Percentiles rank a stretch among this genome's conserved stretches.
Evolutionary conservation across 129 eudicot species (phyloP).

Genomic region (Logfia minima): DNA sequence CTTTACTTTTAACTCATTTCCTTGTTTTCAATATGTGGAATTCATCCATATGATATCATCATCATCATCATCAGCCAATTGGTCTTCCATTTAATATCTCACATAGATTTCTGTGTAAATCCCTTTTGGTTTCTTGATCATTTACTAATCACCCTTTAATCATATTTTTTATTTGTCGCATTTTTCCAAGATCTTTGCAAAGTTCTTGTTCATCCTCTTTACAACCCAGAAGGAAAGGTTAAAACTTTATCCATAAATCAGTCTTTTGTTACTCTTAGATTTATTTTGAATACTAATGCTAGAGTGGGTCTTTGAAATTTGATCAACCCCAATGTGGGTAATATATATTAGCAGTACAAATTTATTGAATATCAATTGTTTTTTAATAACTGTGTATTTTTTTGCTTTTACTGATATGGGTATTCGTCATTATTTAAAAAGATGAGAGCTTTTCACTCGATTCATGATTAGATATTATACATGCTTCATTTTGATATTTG

Average conservation of each 20-base stretch:
- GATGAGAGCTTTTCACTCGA: not conserved
- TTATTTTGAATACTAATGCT: slow-evolving; percentile 14
- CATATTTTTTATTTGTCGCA: not conserved
- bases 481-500: not conserved
- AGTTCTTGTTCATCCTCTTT: slow-evolving; percentile 19
- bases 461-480: not conserved
- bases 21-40: slow-evolving; percentile 22
- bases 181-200: not conserved
- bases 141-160: not conserved
- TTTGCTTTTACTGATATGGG: not conserved
- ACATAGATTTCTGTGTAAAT: not conserved
- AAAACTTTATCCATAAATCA: not conserved
- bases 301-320: not conserved
- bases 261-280: not conserved
- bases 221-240: slow-evolving; percentile 29
- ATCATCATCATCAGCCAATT: slow-evolving; percentile 16
- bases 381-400: not conserved
- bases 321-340: slow-evolving; percentile 7
- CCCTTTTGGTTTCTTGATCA: slow-evolving; percentile 1
- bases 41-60: not conserved
- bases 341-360: not conserved
- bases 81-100: slow-evolving; percentile 7
- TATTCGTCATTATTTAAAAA: no score
- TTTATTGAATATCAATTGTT: not conserved
- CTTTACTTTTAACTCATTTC: not conserved